A percentile compares a stretch with the other conserved stretches of the same genome.
Evolutionary conservation across 1,139 yeast genomes (phyloP).

Genomic region (Pichia sp.): DNA sequence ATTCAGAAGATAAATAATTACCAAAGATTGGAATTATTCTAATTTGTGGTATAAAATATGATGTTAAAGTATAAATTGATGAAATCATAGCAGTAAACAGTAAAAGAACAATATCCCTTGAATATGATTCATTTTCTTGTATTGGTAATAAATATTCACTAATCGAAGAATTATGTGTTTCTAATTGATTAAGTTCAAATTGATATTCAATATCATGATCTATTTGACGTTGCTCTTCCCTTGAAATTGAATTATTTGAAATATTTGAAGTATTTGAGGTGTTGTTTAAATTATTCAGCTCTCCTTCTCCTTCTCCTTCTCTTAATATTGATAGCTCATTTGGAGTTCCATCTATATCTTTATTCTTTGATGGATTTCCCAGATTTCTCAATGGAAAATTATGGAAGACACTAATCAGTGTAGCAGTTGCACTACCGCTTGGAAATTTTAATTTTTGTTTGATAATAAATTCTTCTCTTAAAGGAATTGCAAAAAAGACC

Average conservation of each 20-base stretch:
- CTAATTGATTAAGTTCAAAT: not conserved
- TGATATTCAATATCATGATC: not conserved
- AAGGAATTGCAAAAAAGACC: slow-evolving; percentile 87
- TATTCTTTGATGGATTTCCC: not conserved
- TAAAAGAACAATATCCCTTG: slow-evolving; percentile 53
- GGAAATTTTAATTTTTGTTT: slow-evolving; percentile 87
- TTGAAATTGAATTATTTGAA: not conserved
- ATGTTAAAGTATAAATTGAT: slow-evolving; percentile 60
- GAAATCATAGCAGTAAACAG: slow-evolving; percentile 59
- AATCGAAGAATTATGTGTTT: not conserved
- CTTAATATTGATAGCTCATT: not conserved
- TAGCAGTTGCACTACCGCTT: slow-evolving; percentile 94
- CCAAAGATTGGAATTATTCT: slow-evolving; percentile 77
- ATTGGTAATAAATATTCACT: not conserved
- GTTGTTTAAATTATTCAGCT: too few relatives aligned
- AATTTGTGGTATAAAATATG: slow-evolving; percentile 70
- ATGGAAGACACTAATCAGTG: slow-evolving; percentile 81
- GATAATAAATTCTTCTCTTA: slow-evolving; percentile 78
- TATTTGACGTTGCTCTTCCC: not conserved
- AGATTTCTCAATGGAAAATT: slow-evolving; percentile 54
- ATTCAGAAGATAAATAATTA: slow-evolving; percentile 47
- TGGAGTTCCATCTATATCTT: not conserved
- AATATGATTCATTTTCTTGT: slow-evolving; percentile 33
- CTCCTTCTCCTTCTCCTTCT: too few relatives aligned
- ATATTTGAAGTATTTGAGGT: not conserved